Percentiles rank a stretch among this genome's conserved stretches.
phyloP scores from a whole-genome alignment of 2,329 filamentous ascomycete genomes.

The Cladosporium sp. region DNA sequence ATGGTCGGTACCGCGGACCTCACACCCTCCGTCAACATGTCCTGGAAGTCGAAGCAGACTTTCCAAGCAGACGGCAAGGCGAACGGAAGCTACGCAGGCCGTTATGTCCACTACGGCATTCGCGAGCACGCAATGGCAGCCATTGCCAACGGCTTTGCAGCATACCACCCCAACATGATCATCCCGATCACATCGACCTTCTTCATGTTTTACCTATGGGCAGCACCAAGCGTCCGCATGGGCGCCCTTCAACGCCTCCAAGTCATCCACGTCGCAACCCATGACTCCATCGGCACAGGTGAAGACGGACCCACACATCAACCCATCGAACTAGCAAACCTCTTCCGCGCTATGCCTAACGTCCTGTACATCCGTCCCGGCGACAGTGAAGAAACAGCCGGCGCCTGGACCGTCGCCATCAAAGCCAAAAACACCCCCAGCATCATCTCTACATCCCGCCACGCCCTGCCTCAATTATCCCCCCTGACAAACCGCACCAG shows the following conservation, averaged over 20 bases:
- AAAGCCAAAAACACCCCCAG: conserved; percentile 40
- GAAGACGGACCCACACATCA: conserved; percentile 43
- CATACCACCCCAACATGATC: conserved; percentile 39
- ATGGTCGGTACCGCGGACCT: conserved; percentile 42
- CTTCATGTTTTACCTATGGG: conserved; percentile 45
- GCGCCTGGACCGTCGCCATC: conserved; percentile 45
- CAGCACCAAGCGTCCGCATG: conserved; percentile 41
- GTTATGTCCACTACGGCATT: conserved; percentile 59
- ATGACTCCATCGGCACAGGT: conserved; percentile 41
- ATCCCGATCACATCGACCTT: conserved; percentile 39
- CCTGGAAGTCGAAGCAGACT: conserved; percentile 49
- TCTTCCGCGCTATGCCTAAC: conserved; percentile 42
- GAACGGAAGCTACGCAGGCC: conserved; percentile 54
- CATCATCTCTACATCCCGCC: conserved; percentile 48
- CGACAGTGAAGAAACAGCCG: conserved; percentile 42
- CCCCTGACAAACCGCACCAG: conserved; percentile 39
- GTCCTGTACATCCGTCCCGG: conserved; percentile 41
- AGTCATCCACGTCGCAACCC: conserved; percentile 42
- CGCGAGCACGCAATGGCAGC: conserved; percentile 63
- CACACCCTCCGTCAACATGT: conserved; percentile 40
- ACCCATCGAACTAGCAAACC: conserved; percentile 39
- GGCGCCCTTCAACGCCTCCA: conserved; percentile 40
- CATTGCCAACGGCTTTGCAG: conserved; percentile 46
- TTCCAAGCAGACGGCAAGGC: conserved; percentile 54
- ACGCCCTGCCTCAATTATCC: conserved; percentile 41